Percentiles rank a stretch among this genome's conserved stretches.
Conservation (phyloP, 1,139 yeast species). For the Saccharomyces hybrid region DNA sequence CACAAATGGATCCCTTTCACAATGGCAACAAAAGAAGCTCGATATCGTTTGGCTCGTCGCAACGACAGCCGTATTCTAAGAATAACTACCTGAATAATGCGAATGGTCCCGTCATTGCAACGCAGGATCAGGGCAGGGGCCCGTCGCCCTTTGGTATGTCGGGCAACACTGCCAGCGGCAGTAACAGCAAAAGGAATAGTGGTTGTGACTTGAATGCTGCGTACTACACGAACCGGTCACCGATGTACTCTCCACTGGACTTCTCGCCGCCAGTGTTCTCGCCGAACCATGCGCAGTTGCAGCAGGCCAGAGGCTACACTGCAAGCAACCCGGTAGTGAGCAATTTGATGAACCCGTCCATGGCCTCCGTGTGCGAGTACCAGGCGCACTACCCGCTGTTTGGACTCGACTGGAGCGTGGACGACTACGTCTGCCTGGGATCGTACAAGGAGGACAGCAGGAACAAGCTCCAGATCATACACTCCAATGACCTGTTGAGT, state of each 20-base stretch:
- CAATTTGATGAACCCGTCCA: slow-evolving; percentile 2
- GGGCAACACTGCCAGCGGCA: slow-evolving; percentile 1
- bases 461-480: slow-evolving; percentile 26
- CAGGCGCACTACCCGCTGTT: slow-evolving; percentile 25
- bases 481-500: slow-evolving; percentile 38
- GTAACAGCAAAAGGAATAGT: background rate
- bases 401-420: slow-evolving; percentile 30
- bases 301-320: slow-evolving; percentile 14
- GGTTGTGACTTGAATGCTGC: slow-evolving; percentile 4
- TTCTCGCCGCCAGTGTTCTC: slow-evolving; percentile 14
- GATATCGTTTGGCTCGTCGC: background rate
- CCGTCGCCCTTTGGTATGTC: slow-evolving; percentile 2
- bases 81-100: background rate
- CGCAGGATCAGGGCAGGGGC: slow-evolving; percentile 2
- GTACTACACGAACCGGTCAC: slow-evolving; percentile 17
- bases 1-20: background rate
- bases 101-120: background rate
- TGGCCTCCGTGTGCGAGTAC: slow-evolving; percentile 21
- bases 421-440: slow-evolving; percentile 28
- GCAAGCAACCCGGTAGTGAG: slow-evolving; percentile 2
- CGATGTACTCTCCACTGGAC: slow-evolving; percentile 28
- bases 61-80: background rate
- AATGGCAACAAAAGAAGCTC: background rate
- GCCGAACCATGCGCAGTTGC: slow-evolving; percentile 16
- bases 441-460: slow-evolving; percentile 31